Evolutionary conservation across 805 yeast species (phyloP), one percentile per base, ranked within the genome.

Genomic region (Ogataea trehalophila): DNA sequence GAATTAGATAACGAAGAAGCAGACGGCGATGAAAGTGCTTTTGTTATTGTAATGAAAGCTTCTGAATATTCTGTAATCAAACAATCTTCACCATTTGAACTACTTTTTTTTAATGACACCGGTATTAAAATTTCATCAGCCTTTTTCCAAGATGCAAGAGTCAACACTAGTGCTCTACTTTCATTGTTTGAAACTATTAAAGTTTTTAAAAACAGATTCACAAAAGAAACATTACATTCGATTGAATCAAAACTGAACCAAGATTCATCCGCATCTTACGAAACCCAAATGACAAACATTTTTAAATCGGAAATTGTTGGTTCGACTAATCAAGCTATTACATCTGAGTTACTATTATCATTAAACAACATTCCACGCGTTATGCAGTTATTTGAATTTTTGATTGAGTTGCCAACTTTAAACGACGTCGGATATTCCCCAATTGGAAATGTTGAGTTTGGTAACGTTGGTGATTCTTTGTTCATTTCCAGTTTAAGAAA

Each of bases 251-350:
- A 68, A 7, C 62, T 78, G 35, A 51, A 72, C 11, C 69, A 70
- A 15, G 70, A 70, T 23, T 9, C 35, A 20, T 63, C 66, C 7
- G 23, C 63, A 58, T 26, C 58, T 63, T 34, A 59, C 65, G 37
- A 67, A 59, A 37, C 57, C 54, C 35, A 65, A 61, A 50, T 69
- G 78, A 29, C 61, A 62, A 8, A 58, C 6, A 65, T 78, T 6
- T 77, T 80, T 50, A 71, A 73, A 33, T 50, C 65, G 0, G 54
- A 66, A 16, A 63, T 83, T 42, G 63, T 74, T 11, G 57, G 66
- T 4, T 66, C 67, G 43, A 65, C 81, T 44, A 73, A 74, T 49
- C 63, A 69, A 34, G 51, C 62, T 1, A 66, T 69, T 34, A 61
- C 74, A 34, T 54, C 66, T 33, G 66, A 58, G 8, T 56, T 79